Percentiles rank a stretch among this genome's conserved stretches.
Evolutionary conservation across 345 rosid species (phyloP).

Genomic region (Melaleuca quinquenervia): DNA sequence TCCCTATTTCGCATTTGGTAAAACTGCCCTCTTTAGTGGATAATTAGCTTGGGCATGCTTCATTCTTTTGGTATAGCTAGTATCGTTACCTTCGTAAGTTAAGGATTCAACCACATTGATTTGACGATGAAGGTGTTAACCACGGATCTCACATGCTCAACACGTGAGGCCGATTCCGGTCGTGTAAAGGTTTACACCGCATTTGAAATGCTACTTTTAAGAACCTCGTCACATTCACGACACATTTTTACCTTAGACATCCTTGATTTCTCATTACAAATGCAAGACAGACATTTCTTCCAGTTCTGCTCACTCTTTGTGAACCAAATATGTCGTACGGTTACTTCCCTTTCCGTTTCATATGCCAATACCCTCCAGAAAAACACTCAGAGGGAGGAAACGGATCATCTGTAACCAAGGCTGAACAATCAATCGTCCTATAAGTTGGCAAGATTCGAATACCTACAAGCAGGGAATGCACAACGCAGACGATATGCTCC

Average conservation of each 20-base stretch:
- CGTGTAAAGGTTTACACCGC: neutral
- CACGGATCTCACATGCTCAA: neutral
- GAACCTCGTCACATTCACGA: neutral
- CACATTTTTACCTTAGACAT: neutral
- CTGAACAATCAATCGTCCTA: neutral
- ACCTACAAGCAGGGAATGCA: neutral
- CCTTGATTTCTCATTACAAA: neutral
- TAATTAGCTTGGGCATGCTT: neutral
- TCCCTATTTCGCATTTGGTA: no score
- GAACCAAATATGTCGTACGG: neutral
- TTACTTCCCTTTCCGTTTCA: neutral
- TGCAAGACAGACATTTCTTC: neutral
- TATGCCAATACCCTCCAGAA: neutral
- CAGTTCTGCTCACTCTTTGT: neutral
- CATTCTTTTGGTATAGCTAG: neutral
- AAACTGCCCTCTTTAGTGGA: no score
- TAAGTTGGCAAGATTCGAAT: neutral
- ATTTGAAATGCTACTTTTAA: neutral
- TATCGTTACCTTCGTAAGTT: no score
- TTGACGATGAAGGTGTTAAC: neutral
- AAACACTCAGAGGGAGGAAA: neutral
- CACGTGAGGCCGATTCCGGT: neutral
- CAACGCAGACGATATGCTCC: neutral
- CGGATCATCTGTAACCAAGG: neutral
- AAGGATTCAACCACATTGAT: neutral